Base-by-base conservation (phyloP, 2,329 filamentous ascomycete genomes). In the Phialocephala subalpina region DNA sequence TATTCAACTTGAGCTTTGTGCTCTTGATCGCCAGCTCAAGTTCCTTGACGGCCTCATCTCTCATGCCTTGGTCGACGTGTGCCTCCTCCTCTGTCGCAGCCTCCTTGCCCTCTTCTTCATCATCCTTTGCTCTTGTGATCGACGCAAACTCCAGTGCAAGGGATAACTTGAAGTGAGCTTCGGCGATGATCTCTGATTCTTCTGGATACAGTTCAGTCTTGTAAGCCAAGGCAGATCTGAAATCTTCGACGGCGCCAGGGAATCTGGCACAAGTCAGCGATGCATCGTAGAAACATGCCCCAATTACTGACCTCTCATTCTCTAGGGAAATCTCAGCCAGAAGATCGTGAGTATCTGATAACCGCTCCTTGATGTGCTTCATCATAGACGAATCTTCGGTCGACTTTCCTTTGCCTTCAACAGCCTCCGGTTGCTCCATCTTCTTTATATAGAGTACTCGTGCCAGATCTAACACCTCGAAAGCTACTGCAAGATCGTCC, bases 251-350 rank as follows among this genome's bases (percentile, higher is more conserved):
- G n/a, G 96, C 95, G 71, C 93, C 90, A 49, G 87, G 84, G 76
- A 97, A 99, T 73, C 87, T 90, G 69, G 6, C 27, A 45, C 8
- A 12, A 6, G 60, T 76, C 67, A 75, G 69, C 25, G 33, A 29
- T 35, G 20, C 6, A 14, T 53, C 22, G 14, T 29, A 14, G 12
- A 16, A 11, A 42, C 25, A 49, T 5, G 16, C 18, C 25, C 11
- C 27, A 16, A 56, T 14, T 52, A 68, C 78, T 66, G 80, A 89
- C 82, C 92, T 90, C 80, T 98, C 96, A 72, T 96, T 97, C 81
- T 99, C 96, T 33, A 99, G 84, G n/a, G 92, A 97, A 68, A 99
- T 97, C 80, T 99, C 96, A 11, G 94, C 92, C 68, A 98, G 91
- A 63, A 97, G 86, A 77, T 97, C 94, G 77, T 97, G 93, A 9